Evolutionary conservation across 495 filamentous ascomycete genomes (phyloP), one percentile per base, ranked within the genome.

Genomic region (Aspergillus incahuasiensis): DNA sequence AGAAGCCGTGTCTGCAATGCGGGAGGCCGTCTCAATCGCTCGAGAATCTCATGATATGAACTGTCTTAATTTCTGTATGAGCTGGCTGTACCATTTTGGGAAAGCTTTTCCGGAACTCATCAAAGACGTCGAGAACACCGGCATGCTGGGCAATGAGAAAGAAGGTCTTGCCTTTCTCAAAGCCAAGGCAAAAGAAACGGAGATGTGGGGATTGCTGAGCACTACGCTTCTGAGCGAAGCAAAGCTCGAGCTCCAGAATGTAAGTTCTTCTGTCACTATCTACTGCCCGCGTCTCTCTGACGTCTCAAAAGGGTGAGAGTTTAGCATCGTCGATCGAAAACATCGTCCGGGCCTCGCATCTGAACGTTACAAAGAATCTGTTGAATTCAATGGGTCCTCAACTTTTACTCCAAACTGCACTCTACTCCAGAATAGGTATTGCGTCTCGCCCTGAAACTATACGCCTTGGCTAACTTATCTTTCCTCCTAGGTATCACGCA

Each of bases 31-130:
- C 13, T 84, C 90, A 0, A 92, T 90, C 25, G 94, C 94, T 0
- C 78, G 92, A 52, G 94, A 97, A 69, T 94, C 94, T 60, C 85
- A 90, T 55, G 94, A 98, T 61, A 89, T 88, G 79, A 84, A 81
- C 7, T 97, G 95, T 65, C 76, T 98, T 35, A 97, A 96, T 69
- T 97, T 96, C 71, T 89, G 90, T 42, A 81, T 97, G 59, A 95
- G 90, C 67, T 98, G 94, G 95, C 78, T 97, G n/a, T 94, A 95
- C 67, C 92, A 97, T 66, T 92, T 98, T 61, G 86, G 86, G 25
- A 87, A 90, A 63, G 83, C 88, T 0, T 91, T 95, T 66, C 91
- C 92, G 0, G 78, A 83, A 44, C 79, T 92, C 42, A 84, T 92
- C 61, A 80, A 79, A 25, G 82, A 86, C 41, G 75, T 88, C 1